Base-by-base conservation (phyloP, 345 rosid species). In the Firmiana major region DNA sequence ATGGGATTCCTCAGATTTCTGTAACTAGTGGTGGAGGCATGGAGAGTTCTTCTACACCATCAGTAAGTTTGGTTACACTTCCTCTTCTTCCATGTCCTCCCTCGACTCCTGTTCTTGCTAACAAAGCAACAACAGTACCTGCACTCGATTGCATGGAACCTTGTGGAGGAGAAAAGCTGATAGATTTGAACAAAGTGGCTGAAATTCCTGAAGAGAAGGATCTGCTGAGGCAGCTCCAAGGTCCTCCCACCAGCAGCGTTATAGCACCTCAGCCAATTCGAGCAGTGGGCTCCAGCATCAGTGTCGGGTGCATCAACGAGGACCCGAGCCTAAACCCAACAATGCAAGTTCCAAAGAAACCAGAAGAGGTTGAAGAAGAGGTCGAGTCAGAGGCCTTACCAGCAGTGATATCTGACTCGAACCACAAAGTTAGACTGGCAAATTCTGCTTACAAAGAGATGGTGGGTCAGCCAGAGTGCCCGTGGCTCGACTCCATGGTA, bases 381-480 rank as follows among this genome's bases (percentile, higher is more conserved):
- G 87, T 90, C 8, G 99, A 96, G 79, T 86, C 89, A 0, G 94
- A 91, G 38, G 66, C 78, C 48, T 77, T 92, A n/a, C 99, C 99
- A 3, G 86, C 91, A 0, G 84, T 96, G 68, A 84, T 96, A 71
- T 83, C 97, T 0, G 98, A 96, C 78, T 86, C 97, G 10, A 91
- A 86, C 81, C 87, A 90, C 84, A 90, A 85, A 75, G 97, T 93
- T 71, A 91, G 97, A 82, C 71, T 93, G 74, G 97, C 87, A 17
- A 96, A 96, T 84, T 93, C 97, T 5, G 97, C 94, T 0, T 96
- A 91, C 84, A 96, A 86, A 78, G 97, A 93, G 76, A 92, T 96
- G 97, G 91, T 96, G 80, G 98, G 99, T 19, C 97, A 96, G 74
- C 99, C 98, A 0, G 98, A 93, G 75, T 96, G 99, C 73, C 70